Percentiles rank a stretch among this genome's conserved stretches.
Evolutionary conservation across 441 rosid species (phyloP).

Genomic region (Adansonia grandidieri): DNA sequence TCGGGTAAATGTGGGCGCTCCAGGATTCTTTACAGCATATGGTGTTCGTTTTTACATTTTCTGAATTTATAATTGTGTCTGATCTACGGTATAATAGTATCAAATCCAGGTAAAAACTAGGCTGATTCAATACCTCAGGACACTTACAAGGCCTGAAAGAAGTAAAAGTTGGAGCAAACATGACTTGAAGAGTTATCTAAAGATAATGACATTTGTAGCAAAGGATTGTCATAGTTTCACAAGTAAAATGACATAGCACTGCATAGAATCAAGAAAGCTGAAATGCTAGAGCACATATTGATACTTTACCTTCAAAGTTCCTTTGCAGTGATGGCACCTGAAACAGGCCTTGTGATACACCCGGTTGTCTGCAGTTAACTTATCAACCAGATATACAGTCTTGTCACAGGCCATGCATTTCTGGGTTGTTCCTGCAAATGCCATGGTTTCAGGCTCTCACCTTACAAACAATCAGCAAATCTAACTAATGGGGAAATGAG

Average conservation of each 20-base stretch:
- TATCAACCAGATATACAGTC: conserved; percentile 93
- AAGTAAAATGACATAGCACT: background rate
- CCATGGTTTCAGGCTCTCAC: conserved; percentile 53
- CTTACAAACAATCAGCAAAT: conserved; percentile 19
- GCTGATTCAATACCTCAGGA: background rate
- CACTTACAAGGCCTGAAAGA: background rate
- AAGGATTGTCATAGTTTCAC: background rate
- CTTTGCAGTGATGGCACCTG: conserved; percentile 99
- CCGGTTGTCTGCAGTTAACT: conserved; percentile 92
- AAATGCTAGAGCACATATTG: background rate
- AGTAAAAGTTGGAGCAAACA: background rate
- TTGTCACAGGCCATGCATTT: conserved; percentile 98
- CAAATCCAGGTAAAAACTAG: too few species aligned
- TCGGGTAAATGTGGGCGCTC: background rate
- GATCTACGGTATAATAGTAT: conserved; percentile 1
- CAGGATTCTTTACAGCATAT: background rate
- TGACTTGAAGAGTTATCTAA: background rate
- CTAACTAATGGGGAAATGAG: conserved; percentile 17
- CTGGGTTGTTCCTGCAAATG: conserved; percentile 98
- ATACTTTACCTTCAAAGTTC: conserved; percentile 82
- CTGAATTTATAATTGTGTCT: background rate
- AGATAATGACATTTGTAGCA: conserved; percentile 2
- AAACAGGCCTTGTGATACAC: conserved; percentile 93
- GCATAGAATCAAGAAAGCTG: background rate
- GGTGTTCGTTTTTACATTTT: background rate